These are phyloP conservation scores for Candida maesae DNA, from an alignment of 805 yeast genomes.

Conservation along the genomic window DNA sequence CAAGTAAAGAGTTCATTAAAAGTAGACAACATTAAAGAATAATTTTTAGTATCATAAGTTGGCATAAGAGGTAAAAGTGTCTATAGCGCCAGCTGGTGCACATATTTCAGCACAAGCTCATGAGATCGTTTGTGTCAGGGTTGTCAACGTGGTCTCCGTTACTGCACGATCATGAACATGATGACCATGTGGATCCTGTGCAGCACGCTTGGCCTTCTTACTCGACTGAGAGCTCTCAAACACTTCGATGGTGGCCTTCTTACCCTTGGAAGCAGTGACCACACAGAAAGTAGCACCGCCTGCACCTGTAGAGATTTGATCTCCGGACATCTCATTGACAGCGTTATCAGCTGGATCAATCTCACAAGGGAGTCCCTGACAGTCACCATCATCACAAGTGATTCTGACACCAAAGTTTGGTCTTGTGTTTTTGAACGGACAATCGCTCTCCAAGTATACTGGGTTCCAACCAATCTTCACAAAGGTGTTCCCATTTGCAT, in stretches of 20 bases:
- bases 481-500: slow-evolving; percentile 61
- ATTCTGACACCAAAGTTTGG: slow-evolving; percentile 73
- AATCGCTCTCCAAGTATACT: slow-evolving; percentile 57
- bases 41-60: no score
- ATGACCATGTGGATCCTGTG: slow-evolving; percentile 2
- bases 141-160: background rate
- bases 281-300: slow-evolving; percentile 82
- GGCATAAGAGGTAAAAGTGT: no score
- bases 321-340: slow-evolving; percentile 50
- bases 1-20: no score
- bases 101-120: no score
- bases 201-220: slow-evolving; percentile 7
- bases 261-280: slow-evolving; percentile 63
- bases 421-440: slow-evolving; percentile 48
- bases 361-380: slow-evolving; percentile 77
- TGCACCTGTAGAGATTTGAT: slow-evolving; percentile 42
- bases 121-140: background rate
- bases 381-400: slow-evolving; percentile 66
- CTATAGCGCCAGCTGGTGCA: no score
- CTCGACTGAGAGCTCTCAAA: slow-evolving; percentile 34
- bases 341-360: slow-evolving; percentile 68
- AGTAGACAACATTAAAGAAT: no score
- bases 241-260: slow-evolving; percentile 70
- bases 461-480: slow-evolving; percentile 94
- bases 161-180: slow-evolving; percentile 8